These are phyloP conservation scores for Trichoderma harzianum DNA, from an alignment of 2,329 filamentous ascomycete genomes.

Conservation along the genomic window DNA sequence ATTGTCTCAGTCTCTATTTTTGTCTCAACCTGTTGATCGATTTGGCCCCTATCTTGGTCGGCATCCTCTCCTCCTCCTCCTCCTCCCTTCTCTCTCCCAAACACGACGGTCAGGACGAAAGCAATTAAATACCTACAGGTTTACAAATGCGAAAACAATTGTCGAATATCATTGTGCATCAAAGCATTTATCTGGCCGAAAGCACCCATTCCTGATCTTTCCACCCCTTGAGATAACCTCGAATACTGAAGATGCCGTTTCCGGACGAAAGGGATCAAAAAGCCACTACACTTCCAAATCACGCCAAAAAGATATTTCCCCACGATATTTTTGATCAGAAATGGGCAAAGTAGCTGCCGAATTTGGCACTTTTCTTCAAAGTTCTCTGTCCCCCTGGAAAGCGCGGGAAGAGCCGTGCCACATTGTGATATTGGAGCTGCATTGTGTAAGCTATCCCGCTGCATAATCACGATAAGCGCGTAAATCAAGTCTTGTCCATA, in stretches of 20 bases:
- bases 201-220: not conserved
- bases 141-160: not conserved
- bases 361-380: not conserved
- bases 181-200: not conserved
- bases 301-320: not conserved
- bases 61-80: not conserved
- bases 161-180: not conserved
- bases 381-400: not conserved
- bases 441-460: not conserved
- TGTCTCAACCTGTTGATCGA: not conserved
- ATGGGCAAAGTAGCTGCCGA: not conserved
- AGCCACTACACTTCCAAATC: not conserved
- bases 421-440: not conserved
- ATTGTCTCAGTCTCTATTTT: not conserved
- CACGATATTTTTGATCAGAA: not conserved
- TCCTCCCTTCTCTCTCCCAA: not conserved
- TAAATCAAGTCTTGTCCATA: not conserved
- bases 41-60: not conserved
- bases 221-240: not conserved
- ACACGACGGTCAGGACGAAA: not conserved
- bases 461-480: fast-evolving
- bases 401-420: not conserved
- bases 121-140: not conserved
- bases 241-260: not conserved
- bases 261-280: not conserved